Conservation (phyloP, 768 basidiomycete species). For the Gautieria morchelliformis region DNA sequence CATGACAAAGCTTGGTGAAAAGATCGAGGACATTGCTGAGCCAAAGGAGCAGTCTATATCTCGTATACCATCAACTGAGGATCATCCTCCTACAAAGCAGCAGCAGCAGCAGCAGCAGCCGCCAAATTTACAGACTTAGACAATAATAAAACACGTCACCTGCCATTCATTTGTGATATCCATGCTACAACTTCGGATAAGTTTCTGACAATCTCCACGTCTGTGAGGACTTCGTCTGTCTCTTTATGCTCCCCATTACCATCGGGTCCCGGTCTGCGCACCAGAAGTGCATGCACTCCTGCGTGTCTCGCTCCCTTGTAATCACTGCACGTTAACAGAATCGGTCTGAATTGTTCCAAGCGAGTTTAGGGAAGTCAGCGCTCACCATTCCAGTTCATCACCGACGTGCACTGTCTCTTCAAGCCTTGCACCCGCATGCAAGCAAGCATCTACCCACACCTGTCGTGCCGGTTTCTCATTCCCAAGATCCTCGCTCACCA, state of each 20-base stretch:
- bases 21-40: slow-evolving; percentile 49
- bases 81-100: background rate
- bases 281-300: slow-evolving; percentile 47
- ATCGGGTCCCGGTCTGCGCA: slow-evolving; percentile 40
- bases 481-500: slow-evolving; percentile 64
- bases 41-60: background rate
- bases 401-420: slow-evolving; percentile 60
- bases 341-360: background rate
- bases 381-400: slow-evolving; percentile 60
- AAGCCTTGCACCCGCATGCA: slow-evolving; percentile 24
- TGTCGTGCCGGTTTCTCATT: slow-evolving; percentile 57
- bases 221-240: slow-evolving; percentile 30
- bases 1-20: slow-evolving; percentile 67
- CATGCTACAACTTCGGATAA: slow-evolving; percentile 28
- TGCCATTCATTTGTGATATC: slow-evolving; percentile 15
- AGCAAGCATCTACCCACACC: slow-evolving; percentile 45
- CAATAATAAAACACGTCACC: background rate
- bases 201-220: slow-evolving; percentile 29
- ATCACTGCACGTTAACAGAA: slow-evolving; percentile 35
- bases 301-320: slow-evolving; percentile 49
- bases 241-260: slow-evolving; percentile 39
- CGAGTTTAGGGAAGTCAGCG: background rate
- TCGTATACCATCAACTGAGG: background rate
- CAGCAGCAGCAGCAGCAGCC: too few species aligned
- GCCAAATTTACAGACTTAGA: background rate